Evolutionary conservation across 164 flowering plant genomes (phyloP).

Genomic region (Sextonia rubra): DNA sequence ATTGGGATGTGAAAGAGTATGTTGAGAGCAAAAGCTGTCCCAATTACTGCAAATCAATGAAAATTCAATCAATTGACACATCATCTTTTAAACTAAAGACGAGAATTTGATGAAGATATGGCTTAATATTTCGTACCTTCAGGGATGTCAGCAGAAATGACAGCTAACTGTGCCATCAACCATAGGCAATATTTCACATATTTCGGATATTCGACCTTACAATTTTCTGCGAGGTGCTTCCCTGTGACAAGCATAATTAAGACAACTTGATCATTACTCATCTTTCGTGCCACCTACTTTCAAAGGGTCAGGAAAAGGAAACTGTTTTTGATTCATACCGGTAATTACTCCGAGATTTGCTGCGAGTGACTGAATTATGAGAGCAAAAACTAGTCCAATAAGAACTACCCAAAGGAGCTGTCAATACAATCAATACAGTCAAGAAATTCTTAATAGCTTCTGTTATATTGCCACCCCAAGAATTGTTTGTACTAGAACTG

Average conservation of each 20-base stretch:
- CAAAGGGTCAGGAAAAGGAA: not conserved
- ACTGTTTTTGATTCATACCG: conserved; percentile 31
- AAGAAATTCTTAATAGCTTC: not conserved
- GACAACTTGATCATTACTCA: not conserved
- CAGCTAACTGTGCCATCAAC: conserved; percentile 83
- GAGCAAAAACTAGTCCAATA: conserved; percentile 69
- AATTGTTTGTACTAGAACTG: not conserved
- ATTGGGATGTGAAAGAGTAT: conserved; percentile 69
- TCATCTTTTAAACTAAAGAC: not conserved
- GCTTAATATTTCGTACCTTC: conserved; percentile 47
- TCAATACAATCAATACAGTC: not conserved
- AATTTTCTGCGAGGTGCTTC: conserved; percentile 64
- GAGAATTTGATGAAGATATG: not conserved
- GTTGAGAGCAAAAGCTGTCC: conserved; percentile 87
- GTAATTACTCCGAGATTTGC: conserved; percentile 89
- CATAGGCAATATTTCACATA: conserved; percentile 61
- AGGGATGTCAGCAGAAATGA: conserved; percentile 89
- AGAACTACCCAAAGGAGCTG: conserved; percentile 92
- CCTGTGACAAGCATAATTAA: conserved; percentile 32
- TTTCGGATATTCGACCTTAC: conserved; percentile 61
- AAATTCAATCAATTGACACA: not conserved
- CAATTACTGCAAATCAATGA: conserved; percentile 52
- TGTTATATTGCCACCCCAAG: not conserved
- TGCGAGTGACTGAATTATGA: conserved; percentile 84
- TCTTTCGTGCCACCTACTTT: not conserved